These are phyloP conservation scores for Meripilus lineatus DNA, from an alignment of 1,284 basidiomycete species.

Conservation along the genomic window DNA sequence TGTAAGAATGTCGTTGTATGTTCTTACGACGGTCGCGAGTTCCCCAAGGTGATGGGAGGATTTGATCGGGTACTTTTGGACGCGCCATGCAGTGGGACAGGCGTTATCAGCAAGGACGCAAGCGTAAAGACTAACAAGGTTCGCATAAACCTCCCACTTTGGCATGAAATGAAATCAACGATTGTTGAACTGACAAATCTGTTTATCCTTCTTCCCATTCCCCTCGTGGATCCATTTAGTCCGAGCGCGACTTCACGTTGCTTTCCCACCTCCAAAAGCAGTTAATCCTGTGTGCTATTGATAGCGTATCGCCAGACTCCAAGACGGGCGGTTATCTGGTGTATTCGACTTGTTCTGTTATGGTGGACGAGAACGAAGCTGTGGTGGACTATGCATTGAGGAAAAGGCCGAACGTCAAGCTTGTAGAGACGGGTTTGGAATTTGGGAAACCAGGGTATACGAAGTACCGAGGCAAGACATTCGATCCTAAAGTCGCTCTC, in stretches of 20 bases:
- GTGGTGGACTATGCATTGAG: constrained; percentile 98
- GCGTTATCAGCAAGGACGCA: constrained; percentile 96
- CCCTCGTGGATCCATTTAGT: constrained; percentile 55
- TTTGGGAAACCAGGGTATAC: constrained; percentile 95
- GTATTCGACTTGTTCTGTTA: constrained; percentile 98
- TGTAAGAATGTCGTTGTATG: constrained; percentile 99
- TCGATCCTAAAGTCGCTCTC: constrained; percentile 75
- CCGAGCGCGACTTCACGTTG: constrained; percentile 91
- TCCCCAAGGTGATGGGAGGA: constrained; percentile 99
- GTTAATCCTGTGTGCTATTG: constrained; percentile 96
- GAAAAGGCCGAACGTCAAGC: constrained; percentile 92
- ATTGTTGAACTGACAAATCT: not conserved
- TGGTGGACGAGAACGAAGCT: constrained; percentile 97
- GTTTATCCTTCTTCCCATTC: too few species aligned
- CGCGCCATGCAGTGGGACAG: constrained; percentile 97
- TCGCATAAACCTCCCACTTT: constrained; percentile 17
- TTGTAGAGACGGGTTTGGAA: constrained; percentile 90
- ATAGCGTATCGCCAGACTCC: constrained; percentile 88
- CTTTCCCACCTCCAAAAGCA: constrained; percentile 98
- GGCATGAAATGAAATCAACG: too few species aligned
- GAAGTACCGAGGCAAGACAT: constrained; percentile 85
- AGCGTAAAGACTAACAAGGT: constrained; percentile 99
- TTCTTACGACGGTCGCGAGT: constrained; percentile 96
- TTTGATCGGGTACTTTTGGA: constrained; percentile 97
- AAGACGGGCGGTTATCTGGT: constrained; percentile 93